phyloP scores from a whole-genome alignment of 371 early-diverging fungal genomes.

The Syncephalastrum monosporum region DNA sequence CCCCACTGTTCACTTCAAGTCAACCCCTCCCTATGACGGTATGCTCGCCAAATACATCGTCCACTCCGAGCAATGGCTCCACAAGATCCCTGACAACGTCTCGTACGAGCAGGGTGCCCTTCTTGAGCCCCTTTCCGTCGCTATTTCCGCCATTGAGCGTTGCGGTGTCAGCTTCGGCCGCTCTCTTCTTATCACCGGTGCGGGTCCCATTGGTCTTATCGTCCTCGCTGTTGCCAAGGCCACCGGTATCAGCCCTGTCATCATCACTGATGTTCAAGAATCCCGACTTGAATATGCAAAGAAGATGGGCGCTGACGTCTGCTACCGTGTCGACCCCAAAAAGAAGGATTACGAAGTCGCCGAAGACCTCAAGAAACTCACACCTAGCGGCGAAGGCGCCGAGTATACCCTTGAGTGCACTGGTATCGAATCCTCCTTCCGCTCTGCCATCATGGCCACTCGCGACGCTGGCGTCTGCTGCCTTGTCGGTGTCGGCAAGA shows the following conservation, averaged over 20 bases:
- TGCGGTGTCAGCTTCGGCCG: slow-evolving; percentile 37
- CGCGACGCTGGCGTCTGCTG: slow-evolving; percentile 42
- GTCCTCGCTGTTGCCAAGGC: slow-evolving; percentile 43
- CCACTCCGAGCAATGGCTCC: slow-evolving; percentile 47
- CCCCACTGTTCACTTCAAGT: slow-evolving; percentile 46
- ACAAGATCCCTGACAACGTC: slow-evolving; percentile 40
- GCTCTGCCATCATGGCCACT: slow-evolving; percentile 44
- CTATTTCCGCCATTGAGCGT: slow-evolving; percentile 44
- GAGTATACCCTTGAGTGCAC: slow-evolving; percentile 45
- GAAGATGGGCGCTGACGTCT: slow-evolving; percentile 23
- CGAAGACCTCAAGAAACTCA: slow-evolving; percentile 29
- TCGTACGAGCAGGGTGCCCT: slow-evolving; percentile 43
- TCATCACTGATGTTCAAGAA: slow-evolving; percentile 38
- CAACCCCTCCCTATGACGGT: slow-evolving; percentile 46
- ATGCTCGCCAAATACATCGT: slow-evolving; percentile 43
- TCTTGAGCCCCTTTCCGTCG: slow-evolving; percentile 43
- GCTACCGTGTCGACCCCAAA: slow-evolving; percentile 19
- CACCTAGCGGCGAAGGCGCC: slow-evolving; percentile 34
- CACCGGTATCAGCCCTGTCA: slow-evolving; percentile 37
- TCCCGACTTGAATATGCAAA: slow-evolving; percentile 33
- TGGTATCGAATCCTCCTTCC: slow-evolving; percentile 44
- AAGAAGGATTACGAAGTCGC: slow-evolving; percentile 25
- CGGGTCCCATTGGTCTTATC: slow-evolving; percentile 46
- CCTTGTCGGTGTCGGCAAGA: slow-evolving; percentile 49
- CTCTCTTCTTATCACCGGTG: slow-evolving; percentile 42